Percentiles rank a stretch among this genome's conserved stretches.
These are phyloP conservation scores for Hamamelis virginiana DNA, from an alignment of 164 flowering plant genomes.

Conservation along the genomic window DNA sequence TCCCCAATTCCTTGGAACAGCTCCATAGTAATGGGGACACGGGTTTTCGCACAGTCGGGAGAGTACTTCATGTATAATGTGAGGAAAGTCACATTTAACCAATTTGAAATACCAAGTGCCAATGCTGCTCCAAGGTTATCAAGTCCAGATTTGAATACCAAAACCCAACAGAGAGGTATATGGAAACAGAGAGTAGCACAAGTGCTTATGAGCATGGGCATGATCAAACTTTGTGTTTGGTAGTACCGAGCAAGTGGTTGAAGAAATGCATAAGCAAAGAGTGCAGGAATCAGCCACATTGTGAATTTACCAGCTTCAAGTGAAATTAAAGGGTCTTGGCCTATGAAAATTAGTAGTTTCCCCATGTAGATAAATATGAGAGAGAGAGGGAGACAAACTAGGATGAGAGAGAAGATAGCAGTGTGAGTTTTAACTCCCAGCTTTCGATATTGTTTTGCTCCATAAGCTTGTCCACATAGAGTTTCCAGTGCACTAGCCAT, in stretches of 20 bases:
- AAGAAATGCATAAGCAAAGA: slow-evolving; percentile 50
- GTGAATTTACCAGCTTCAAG: slow-evolving; percentile 50
- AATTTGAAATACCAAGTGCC: slow-evolving; percentile 40
- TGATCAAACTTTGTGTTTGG: slow-evolving; percentile 47
- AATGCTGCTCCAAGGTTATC: slow-evolving; percentile 54
- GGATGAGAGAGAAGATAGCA: slow-evolving; percentile 31
- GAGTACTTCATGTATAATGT: slow-evolving; percentile 53
- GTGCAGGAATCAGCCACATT: slow-evolving; percentile 49
- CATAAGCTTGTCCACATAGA: slow-evolving; percentile 55
- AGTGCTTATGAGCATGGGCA: slow-evolving; percentile 49
- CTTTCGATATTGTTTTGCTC: slow-evolving; percentile 36
- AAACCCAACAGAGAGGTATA: slow-evolving; percentile 46
- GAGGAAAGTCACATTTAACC: slow-evolving; percentile 48
- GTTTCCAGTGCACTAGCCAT: slow-evolving; percentile 47
- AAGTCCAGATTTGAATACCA: slow-evolving; percentile 53
- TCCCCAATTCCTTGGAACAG: slow-evolving; percentile 49
- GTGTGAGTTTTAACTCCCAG: slow-evolving; percentile 36
- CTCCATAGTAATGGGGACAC: slow-evolving; percentile 58
- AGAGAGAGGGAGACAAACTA: slow-evolving; percentile 32
- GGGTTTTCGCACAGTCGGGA: slow-evolving; percentile 55
- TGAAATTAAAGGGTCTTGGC: slow-evolving; percentile 61
- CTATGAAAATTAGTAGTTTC: slow-evolving; percentile 38
- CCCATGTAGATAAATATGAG: slow-evolving; percentile 38
- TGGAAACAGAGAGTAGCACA: slow-evolving; percentile 36
- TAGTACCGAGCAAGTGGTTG: slow-evolving; percentile 52